These are phyloP conservation scores for Rhexocercosporidium sp. DNA, from an alignment of 2,329 filamentous ascomycete genomes.

Conservation along the genomic window DNA sequence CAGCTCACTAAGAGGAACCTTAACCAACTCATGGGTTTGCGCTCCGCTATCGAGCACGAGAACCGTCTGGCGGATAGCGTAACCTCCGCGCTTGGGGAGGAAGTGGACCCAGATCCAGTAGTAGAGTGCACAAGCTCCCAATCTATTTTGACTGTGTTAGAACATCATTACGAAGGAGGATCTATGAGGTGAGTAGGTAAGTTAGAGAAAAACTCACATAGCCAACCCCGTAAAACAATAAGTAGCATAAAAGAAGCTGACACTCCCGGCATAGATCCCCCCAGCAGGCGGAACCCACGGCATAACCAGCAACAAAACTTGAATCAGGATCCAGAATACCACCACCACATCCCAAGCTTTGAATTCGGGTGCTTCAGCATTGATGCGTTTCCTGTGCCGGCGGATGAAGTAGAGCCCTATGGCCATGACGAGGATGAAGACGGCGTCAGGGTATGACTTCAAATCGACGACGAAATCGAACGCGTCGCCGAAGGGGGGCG, in stretches of 20 bases:
- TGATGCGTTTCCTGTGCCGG: constrained; percentile 55
- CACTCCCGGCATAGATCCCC: constrained; percentile 64
- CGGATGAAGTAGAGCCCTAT: constrained; percentile 64
- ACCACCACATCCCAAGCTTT: constrained; percentile 62
- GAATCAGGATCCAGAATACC: constrained; percentile 62
- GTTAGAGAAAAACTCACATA: constrained; percentile 56
- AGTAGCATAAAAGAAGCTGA: constrained; percentile 77
- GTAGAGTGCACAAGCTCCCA: constrained; percentile 60
- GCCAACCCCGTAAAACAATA: constrained; percentile 69
- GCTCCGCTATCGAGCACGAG: constrained; percentile 54
- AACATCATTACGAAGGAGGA: neutral
- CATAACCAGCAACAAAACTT: constrained; percentile 68
- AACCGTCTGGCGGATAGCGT: constrained; percentile 60
- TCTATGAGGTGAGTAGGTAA: neutral
- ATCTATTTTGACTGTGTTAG: constrained; percentile 41
- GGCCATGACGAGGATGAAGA: constrained; percentile 63
- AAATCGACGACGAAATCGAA: constrained; percentile 68
- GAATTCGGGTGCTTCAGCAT: constrained; percentile 57
- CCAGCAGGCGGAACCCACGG: constrained; percentile 72
- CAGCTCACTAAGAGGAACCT: constrained; percentile 56
- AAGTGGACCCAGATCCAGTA: constrained; percentile 63
- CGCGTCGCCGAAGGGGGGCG: constrained; percentile 65
- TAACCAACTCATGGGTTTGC: constrained; percentile 55
- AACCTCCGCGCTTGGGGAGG: constrained; percentile 57
- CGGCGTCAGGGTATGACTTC: constrained; percentile 59